Evolutionary conservation across 2,329 filamentous ascomycete species (phyloP).

Genomic region (Aotearoamyces nothofagi): DNA sequence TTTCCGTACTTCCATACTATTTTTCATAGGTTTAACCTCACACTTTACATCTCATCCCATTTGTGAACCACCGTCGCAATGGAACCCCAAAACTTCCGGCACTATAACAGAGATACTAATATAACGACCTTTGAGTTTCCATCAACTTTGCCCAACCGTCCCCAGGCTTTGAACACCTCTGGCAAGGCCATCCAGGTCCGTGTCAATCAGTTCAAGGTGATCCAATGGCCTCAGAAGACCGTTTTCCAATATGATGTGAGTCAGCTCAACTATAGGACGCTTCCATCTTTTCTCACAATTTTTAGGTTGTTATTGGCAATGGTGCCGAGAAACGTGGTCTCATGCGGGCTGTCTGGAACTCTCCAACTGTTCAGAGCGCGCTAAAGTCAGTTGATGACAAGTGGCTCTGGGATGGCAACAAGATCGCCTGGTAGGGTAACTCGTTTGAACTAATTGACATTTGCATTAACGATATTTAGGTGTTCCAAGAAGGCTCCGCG

Average conservation of each 20-base stretch:
- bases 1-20: too few species aligned
- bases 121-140: slow-evolving; percentile 10
- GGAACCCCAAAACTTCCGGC: slow-evolving; percentile 15
- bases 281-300: slow-evolving; percentile 1
- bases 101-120: slow-evolving; percentile 17
- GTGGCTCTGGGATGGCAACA: slow-evolving; percentile 72
- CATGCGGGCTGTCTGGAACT: slow-evolving; percentile 64
- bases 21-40: too few species aligned
- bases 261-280: slow-evolving; percentile 10
- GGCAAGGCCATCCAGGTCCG: slow-evolving; percentile 37
- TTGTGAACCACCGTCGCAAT: slow-evolving; percentile 12
- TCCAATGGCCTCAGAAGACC: slow-evolving; percentile 37
- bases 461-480: slow-evolving; percentile 8
- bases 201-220: slow-evolving; percentile 66
- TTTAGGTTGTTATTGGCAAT: slow-evolving; percentile 50
- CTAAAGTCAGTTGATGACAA: slow-evolving; percentile 30
- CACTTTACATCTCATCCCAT: slow-evolving; percentile 3
- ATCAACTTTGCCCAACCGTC: slow-evolving; percentile 25
- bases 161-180: slow-evolving; percentile 39
- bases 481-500: slow-evolving; percentile 20
- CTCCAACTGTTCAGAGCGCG: slow-evolving; percentile 37
- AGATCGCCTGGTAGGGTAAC: slow-evolving; percentile 61
- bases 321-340: slow-evolving; percentile 47
- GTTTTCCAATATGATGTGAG: slow-evolving; percentile 80
- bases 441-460: neutral